These are phyloP conservation scores for Aegilops umbellulata DNA, from an alignment of 176 grass and related monocot species.

Conservation along the genomic window DNA sequence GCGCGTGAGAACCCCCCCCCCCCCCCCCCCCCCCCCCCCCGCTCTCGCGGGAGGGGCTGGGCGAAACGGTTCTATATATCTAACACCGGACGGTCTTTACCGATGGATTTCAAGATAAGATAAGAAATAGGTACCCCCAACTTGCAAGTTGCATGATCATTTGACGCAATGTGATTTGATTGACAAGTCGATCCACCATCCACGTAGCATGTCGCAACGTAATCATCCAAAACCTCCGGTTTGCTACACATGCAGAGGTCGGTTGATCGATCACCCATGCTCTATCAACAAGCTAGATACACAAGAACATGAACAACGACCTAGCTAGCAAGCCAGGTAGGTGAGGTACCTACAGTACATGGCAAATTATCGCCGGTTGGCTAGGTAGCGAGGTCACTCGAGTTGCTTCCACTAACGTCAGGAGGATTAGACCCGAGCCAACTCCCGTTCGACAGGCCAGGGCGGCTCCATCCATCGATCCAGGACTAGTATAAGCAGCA, in stretches of 20 bases:
- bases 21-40: too few species aligned
- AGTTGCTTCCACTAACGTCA: background rate
- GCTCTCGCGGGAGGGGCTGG: too few species aligned
- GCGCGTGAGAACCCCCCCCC: too few species aligned
- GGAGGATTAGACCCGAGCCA: background rate
- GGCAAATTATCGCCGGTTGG: background rate
- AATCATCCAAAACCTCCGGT: conserved; percentile 7
- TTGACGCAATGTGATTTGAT: conserved; percentile 15
- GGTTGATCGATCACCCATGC: conserved; percentile 24
- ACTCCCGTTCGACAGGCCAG: background rate
- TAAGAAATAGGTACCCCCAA: conserved; percentile 27
- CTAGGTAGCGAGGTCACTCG: background rate
- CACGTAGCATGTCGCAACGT: background rate
- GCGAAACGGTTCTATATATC: too few species aligned
- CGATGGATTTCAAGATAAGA: background rate
- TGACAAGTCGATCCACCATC: conserved; percentile 34
- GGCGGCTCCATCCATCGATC: background rate
- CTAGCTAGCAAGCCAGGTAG: background rate
- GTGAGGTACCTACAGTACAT: background rate
- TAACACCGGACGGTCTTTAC: background rate
- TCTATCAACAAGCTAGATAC: background rate
- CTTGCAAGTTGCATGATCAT: background rate
- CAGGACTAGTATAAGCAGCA: background rate
- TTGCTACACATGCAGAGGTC: background rate
- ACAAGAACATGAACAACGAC: background rate